Percentiles rank a stretch among this genome's conserved stretches.
These are phyloP conservation scores for Tanacetum coccineum DNA, from an alignment of 129 eudicot species.

Conservation along the genomic window DNA sequence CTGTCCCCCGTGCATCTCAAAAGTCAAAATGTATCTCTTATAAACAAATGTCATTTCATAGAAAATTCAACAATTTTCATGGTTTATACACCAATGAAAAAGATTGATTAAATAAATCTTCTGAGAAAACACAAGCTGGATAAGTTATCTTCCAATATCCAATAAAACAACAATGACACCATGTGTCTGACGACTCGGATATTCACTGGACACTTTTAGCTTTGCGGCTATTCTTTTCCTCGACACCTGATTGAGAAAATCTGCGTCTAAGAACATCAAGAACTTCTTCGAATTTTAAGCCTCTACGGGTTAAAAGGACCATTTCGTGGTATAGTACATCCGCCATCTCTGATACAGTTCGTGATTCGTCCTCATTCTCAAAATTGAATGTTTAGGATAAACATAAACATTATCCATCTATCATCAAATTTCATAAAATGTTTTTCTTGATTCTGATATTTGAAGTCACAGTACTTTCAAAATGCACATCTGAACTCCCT, in stretches of 20 bases:
- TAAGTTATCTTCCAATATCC: background rate
- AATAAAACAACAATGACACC: background rate
- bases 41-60: background rate
- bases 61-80: background rate
- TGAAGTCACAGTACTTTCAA: no score
- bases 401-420: no score
- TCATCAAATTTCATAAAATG: no score
- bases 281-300: conserved; percentile 72
- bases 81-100: background rate
- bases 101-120: background rate
- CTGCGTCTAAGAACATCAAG: conserved; percentile 56
- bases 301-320: conserved; percentile 57
- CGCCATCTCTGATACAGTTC: conserved; percentile 91
- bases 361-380: conserved; percentile 61
- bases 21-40: background rate
- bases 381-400: no score
- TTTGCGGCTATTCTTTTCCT: conserved; percentile 58
- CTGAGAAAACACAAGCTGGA: background rate
- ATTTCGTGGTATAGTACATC: conserved; percentile 75
- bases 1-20: conserved; percentile 64
- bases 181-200: background rate
- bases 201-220: conserved; percentile 3
- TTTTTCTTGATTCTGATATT: no score
- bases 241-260: conserved; percentile 73
- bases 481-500: no score